These are phyloP conservation scores for Gossypium raimondii DNA, from an alignment of 345 rosid species.

Conservation along the genomic window DNA sequence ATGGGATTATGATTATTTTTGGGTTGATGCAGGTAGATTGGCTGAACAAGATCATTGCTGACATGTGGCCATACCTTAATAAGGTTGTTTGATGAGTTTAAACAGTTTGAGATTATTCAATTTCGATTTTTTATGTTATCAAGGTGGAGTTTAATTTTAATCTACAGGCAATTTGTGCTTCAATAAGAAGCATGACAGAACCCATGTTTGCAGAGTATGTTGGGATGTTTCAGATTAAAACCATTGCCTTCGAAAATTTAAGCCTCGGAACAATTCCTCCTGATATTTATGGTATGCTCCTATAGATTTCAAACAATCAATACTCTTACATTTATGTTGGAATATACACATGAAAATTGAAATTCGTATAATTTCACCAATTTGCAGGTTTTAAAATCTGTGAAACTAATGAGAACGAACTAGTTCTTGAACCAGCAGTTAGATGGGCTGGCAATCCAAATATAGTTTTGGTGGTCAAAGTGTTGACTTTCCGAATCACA, in stretches of 20 bases:
- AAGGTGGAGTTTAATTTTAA: constrained; percentile 4
- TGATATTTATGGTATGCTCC: constrained; percentile 43
- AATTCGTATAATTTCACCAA: not conserved
- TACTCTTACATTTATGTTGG: no score
- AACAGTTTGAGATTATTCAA: not conserved
- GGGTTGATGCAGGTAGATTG: constrained; percentile 52
- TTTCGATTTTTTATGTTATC: not conserved
- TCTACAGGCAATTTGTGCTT: constrained; percentile 53
- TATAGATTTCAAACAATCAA: not conserved
- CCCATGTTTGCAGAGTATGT: constrained; percentile 59
- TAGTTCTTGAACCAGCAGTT: constrained; percentile 64
- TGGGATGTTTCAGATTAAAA: constrained; percentile 43
- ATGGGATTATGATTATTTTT: no score
- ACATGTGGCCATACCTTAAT: constrained; percentile 77
- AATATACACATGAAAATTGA: no score
- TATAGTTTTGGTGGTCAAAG: constrained; percentile 53
- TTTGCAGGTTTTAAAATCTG: constrained; percentile 57
- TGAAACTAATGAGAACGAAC: constrained; percentile 67
- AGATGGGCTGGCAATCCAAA: constrained; percentile 84
- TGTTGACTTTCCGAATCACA: constrained; percentile 41
- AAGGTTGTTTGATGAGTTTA: constrained; percentile 39
- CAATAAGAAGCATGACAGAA: constrained; percentile 38
- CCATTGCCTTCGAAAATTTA: constrained; percentile 48
- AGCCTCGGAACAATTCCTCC: constrained; percentile 74
- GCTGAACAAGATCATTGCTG: constrained; percentile 58